Percentiles rank a stretch among this genome's conserved stretches.
Evolutionary conservation across 108 stramenopile genomes (phyloP).

Genomic region (Conticribra weissflogii): DNA sequence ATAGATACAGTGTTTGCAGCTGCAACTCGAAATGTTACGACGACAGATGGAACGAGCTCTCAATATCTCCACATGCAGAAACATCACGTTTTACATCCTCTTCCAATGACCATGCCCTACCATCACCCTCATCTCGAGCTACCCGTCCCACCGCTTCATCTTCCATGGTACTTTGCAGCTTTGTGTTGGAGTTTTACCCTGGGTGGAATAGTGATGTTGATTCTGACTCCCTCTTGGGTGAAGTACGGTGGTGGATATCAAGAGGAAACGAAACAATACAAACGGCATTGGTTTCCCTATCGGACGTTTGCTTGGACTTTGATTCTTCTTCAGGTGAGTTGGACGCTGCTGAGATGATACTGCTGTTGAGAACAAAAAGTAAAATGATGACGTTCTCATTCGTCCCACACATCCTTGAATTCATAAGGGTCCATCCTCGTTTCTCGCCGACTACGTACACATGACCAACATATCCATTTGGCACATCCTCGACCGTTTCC

Average conservation of each 20-base stretch:
- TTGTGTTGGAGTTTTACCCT: constrained; percentile 52
- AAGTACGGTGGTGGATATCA: constrained; percentile 13
- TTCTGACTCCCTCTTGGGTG: constrained; percentile 34
- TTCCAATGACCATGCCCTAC: constrained; percentile 42
- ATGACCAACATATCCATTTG: constrained; percentile 41
- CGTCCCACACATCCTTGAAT: too few species aligned
- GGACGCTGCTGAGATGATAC: too few species aligned
- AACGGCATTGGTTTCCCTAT: constrained; percentile 55
- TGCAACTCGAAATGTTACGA: too few species aligned
- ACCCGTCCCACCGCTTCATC: constrained; percentile 48
- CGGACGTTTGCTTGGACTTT: constrained; percentile 42
- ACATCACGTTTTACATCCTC: too few species aligned
- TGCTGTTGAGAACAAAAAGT: too few species aligned
- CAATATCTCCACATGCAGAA: too few species aligned
- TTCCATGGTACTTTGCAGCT: constrained; percentile 50
- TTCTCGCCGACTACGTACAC: constrained; percentile 49
- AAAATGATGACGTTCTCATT: too few species aligned
- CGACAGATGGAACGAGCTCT: too few species aligned
- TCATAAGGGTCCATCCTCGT: constrained; percentile 45
- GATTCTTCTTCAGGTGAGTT: constrained; percentile 41
- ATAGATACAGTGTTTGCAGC: too few species aligned
- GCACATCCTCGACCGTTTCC: constrained; percentile 45
- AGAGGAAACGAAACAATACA: not conserved
- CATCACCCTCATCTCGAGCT: constrained; percentile 38
- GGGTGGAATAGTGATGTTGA: constrained; percentile 38